Conservation (phyloP, 176 grass and related monocot species). For the Canna indica region DNA sequence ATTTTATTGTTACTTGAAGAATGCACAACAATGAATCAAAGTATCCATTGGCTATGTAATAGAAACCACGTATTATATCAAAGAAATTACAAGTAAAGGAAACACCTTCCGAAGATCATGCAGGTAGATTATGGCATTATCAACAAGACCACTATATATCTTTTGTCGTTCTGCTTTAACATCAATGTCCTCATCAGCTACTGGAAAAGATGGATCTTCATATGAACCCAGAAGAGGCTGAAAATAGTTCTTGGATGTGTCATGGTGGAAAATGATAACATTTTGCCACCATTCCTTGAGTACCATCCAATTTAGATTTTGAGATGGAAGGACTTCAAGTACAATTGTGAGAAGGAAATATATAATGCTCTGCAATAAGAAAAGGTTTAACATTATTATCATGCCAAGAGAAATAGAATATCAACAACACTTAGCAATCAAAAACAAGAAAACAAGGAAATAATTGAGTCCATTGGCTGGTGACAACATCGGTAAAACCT, state of each 20-base stretch:
- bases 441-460: too few species aligned
- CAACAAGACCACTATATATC: constrained; percentile 29
- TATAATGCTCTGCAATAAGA: constrained; percentile 25
- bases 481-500: too few species aligned
- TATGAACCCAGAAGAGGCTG: constrained; percentile 27
- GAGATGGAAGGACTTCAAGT: constrained; percentile 25
- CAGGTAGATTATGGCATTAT: constrained; percentile 35
- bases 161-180: constrained; percentile 33
- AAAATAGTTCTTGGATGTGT: constrained; percentile 10
- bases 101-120: constrained; percentile 36
- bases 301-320: constrained; percentile 28
- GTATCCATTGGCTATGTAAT: not conserved
- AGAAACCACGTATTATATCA: not conserved
- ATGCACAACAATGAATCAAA: not conserved
- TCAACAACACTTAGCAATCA: not conserved
- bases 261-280: constrained; percentile 12
- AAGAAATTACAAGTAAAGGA: not conserved
- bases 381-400: not conserved
- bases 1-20: not conserved
- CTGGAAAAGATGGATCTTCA: constrained; percentile 10
- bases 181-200: constrained; percentile 36
- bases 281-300: constrained; percentile 24
- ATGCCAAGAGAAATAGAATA: not conserved
- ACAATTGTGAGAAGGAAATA: constrained; percentile 34
- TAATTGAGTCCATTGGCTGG: too few species aligned